Base-by-base conservation (phyloP, 176 grass and related monocot genomes). In the Urochloa ruziziensis region DNA sequence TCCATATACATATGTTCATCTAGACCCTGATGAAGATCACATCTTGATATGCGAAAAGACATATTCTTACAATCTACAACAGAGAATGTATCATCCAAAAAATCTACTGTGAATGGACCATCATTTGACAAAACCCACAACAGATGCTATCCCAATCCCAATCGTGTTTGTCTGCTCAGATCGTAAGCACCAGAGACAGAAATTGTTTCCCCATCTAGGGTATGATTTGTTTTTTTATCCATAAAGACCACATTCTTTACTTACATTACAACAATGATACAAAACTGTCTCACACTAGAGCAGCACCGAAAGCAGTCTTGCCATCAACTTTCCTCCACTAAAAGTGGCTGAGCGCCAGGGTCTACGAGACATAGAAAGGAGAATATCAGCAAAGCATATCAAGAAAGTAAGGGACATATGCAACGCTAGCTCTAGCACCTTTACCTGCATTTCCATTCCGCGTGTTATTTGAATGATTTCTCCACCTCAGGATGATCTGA, bases 401-500 rank as follows among this genome's bases (percentile, higher is more conserved):
- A 40, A 28, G 21, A 36, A 39, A 43, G 12, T 32, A 32, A 32
- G 21, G n/a, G 40, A 62, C 21, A 32, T 24, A 52, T 23, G 44
- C 27, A 85, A 65, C 3, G 14, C 30, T 48, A 27, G 30, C 3
- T 11, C 30, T 48, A 27, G 30, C 32, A 16, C 30, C 42, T 16
- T 62, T 86, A 89, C 92, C 92, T 87, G 81, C 70, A 40, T 51
- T 82, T 84, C 70, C 83, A 48, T 85, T 72, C 32, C 29, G 75
- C 9, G 17, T 44, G 33, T 67, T 63, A 84, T 28, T 61, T 46
- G 80, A 69, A 6, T 11, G 62, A 77, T 36, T 87, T 66, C 70
- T 86, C 69, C 75, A 28, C 35, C 86, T 82, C 57, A 59, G 81
- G 34, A 85, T 64, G 33, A 89, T 79, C 32, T 82, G 87, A 39